phyloP scores from a whole-genome alignment of 768 basidiomycete genomes.

The Leccinum rimulosum region DNA sequence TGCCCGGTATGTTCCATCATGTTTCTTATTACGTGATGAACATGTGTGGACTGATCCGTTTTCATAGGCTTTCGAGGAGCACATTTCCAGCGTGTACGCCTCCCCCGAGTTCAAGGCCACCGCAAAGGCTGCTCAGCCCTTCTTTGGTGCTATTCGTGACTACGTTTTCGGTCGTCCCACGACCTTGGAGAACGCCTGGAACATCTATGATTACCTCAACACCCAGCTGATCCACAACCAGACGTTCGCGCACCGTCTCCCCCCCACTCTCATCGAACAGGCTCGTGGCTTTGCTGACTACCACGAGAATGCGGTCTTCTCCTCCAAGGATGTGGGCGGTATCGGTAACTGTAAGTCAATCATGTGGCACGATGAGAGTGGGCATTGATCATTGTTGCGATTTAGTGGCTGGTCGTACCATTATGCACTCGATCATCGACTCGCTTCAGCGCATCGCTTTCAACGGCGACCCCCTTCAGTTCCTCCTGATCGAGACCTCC shows the following conservation, averaged over 20 bases:
- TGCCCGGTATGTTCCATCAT: conserved; percentile 44
- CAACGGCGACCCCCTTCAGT: conserved; percentile 75
- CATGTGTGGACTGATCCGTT: conserved; percentile 12
- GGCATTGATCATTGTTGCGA: conserved; percentile 9
- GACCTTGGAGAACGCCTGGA: conserved; percentile 72
- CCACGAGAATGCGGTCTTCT: conserved; percentile 78
- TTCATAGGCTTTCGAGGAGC: conserved; percentile 59
- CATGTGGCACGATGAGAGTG: not conserved
- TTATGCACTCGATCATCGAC: conserved; percentile 66
- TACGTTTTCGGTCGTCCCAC: conserved; percentile 69
- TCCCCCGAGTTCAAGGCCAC: conserved; percentile 67
- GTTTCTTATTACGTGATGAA: not conserved
- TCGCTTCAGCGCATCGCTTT: conserved; percentile 78
- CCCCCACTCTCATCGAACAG: conserved; percentile 75
- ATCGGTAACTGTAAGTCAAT: conserved; percentile 72
- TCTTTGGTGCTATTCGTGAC: conserved; percentile 66
- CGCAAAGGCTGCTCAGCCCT: conserved; percentile 54
- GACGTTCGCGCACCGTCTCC: conserved; percentile 75
- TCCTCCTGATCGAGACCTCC: conserved; percentile 75
- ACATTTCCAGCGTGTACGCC: conserved; percentile 55
- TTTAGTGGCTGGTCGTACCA: conserved; percentile 78
- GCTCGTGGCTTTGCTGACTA: conserved; percentile 73
- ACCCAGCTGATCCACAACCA: conserved; percentile 78
- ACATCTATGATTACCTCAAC: conserved; percentile 77
- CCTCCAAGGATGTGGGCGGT: conserved; percentile 53